A percentile compares a stretch with the other conserved stretches of the same genome.
Evolutionary conservation across 2,329 filamentous ascomycete genomes (phyloP).

Genomic region (Cercospora sesami): DNA sequence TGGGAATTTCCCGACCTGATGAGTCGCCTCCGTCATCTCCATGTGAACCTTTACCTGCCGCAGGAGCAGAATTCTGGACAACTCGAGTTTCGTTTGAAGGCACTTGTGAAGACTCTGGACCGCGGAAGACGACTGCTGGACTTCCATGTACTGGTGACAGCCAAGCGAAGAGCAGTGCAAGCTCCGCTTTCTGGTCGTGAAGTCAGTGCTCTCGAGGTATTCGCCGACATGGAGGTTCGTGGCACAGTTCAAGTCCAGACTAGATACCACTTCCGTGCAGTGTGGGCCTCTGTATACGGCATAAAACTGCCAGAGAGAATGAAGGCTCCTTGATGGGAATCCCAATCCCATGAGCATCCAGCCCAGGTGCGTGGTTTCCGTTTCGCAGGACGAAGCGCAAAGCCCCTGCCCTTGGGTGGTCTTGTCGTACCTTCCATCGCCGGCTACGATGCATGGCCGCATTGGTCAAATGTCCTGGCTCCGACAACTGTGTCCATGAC

Average conservation of each 20-base stretch:
- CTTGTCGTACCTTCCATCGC: not conserved
- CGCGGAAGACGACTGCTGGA: slow-evolving; percentile 20
- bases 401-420: not conserved
- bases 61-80: slow-evolving; percentile 10
- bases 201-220: slow-evolving; percentile 18
- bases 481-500: not conserved
- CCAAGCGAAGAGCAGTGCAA: slow-evolving; percentile 21
- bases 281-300: slow-evolving; percentile 16
- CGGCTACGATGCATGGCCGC: not conserved
- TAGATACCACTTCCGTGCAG: slow-evolving; percentile 20
- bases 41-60: slow-evolving; percentile 28
- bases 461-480: not conserved
- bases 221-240: slow-evolving; percentile 28
- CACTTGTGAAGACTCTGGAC: slow-evolving; percentile 25
- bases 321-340: not conserved
- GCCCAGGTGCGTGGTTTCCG: not conserved
- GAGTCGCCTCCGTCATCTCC: slow-evolving; percentile 23
- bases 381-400: not conserved
- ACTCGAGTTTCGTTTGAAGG: slow-evolving; percentile 7
- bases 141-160: slow-evolving; percentile 25
- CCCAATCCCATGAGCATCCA: not conserved
- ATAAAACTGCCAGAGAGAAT: slow-evolving; percentile 25
- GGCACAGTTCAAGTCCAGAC: slow-evolving; percentile 25
- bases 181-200: slow-evolving; percentile 14
- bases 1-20: slow-evolving; percentile 28